Base-by-base conservation (phyloP, 2,329 filamentous ascomycete genomes). In the Pseudogymnoascus sp. region DNA sequence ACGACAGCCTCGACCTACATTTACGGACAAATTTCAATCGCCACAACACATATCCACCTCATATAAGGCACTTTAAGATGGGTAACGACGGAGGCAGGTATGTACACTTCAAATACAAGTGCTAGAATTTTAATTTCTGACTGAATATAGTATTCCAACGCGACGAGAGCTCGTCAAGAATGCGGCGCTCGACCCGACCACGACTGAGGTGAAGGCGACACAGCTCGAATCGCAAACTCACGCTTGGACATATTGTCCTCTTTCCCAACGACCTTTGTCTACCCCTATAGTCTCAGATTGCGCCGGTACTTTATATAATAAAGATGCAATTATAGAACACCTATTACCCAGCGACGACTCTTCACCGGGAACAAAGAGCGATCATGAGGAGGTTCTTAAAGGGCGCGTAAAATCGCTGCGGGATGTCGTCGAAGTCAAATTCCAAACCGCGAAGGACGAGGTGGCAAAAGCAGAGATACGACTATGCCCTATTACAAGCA, bases 91-190 rank as follows among this genome's bases (percentile, higher is more conserved):
- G 94, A 69, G 94, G 94, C 74, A 93, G 80, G 80, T 81, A 69
- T 73, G 73, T 67, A 28, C 21, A 33, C 14, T 21, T 23, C 14
- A 62, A 38, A 18, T 25, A 25, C 31, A 44, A 25, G 16, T 38
- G 28, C 31, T 10, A 63, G 3, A 50, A 64, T 68, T 64, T 11
- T 65, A 59, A 28, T 59, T 18, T 33, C 42, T 60, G 2, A 60
- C 28, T 21, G 59, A 60, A 21, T 28, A 18, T 67, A 86, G 91
- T 69, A 99, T 99, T 69, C 94, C 94, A 4, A 97, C 89, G 67
- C 90, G 95, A 33, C 89, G 92, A 72, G 95, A 99, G 76, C 90
- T 99, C 53, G 94, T 99, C 75, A 96, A 96, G 77, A 89, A 93
- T 75, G 91, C 92, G 28, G 91, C 92, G 44, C 89, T 91, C 70